These are phyloP conservation scores for Bryum argenteum DNA, from an alignment of 225 moss, liverwort and hornwort genomes.

Conservation along the genomic window DNA sequence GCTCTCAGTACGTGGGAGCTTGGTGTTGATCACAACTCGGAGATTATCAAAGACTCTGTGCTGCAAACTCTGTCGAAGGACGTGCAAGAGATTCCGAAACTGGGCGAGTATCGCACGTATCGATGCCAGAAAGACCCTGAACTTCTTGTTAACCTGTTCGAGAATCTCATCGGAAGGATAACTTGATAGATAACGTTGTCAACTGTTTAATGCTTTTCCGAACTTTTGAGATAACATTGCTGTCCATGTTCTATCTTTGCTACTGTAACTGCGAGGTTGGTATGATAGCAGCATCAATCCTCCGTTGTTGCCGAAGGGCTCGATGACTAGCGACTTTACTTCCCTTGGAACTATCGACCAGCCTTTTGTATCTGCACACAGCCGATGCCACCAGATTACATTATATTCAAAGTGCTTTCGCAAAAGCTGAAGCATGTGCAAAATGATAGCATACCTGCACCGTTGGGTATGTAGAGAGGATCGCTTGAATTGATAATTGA, in stretches of 20 bases:
- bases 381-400: slow-evolving; percentile 5
- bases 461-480: slow-evolving; percentile 42
- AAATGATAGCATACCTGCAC: slow-evolving; percentile 43
- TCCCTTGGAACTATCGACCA: slow-evolving; percentile 54
- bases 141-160: slow-evolving; percentile 75
- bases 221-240: slow-evolving; percentile 45
- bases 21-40: slow-evolving; percentile 76
- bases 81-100: slow-evolving; percentile 70
- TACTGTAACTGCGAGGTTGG: slow-evolving; percentile 51
- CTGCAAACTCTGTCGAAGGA: slow-evolving; percentile 66
- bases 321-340: slow-evolving; percentile 41
- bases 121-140: slow-evolving; percentile 76
- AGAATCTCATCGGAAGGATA: slow-evolving; percentile 68
- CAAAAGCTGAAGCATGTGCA: not conserved
- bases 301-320: slow-evolving; percentile 44
- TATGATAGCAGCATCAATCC: slow-evolving; percentile 57
- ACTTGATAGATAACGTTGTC: slow-evolving; percentile 37
- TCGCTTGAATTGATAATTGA: slow-evolving; percentile 32
- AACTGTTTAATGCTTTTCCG: slow-evolving; percentile 34
- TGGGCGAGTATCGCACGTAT: slow-evolving; percentile 73
- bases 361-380: slow-evolving; percentile 52
- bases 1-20: slow-evolving; percentile 83
- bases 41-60: slow-evolving; percentile 78
- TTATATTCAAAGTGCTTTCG: slow-evolving; percentile 13
- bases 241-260: slow-evolving; percentile 58